These are phyloP conservation scores for Begonia peltatifolia DNA, from an alignment of 306 rosid genomes.

Conservation along the genomic window DNA sequence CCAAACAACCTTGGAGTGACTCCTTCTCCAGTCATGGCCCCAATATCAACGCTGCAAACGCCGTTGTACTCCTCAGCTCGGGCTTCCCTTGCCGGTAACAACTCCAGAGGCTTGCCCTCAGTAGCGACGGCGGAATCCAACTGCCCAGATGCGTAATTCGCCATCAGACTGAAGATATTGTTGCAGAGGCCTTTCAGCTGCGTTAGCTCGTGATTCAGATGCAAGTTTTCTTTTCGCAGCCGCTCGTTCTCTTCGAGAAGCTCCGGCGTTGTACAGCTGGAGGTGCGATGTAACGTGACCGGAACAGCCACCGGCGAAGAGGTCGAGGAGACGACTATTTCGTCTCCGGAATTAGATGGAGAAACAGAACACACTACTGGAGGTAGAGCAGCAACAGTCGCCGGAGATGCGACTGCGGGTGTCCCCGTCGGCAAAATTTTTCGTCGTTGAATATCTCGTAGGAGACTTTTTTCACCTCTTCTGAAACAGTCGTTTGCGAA, in stretches of 20 bases:
- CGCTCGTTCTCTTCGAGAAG: constrained; percentile 70
- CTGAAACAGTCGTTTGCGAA: constrained; percentile 69
- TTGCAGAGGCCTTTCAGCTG: constrained; percentile 64
- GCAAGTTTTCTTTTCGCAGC: constrained; percentile 67
- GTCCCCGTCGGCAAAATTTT: constrained; percentile 27
- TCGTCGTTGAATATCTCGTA: constrained; percentile 79
- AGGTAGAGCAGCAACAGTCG: constrained; percentile 26
- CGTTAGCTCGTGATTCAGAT: constrained; percentile 61
- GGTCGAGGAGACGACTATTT: constrained; percentile 77
- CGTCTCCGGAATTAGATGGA: constrained; percentile 76
- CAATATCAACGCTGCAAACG: neutral
- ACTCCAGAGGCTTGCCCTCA: constrained; percentile 35
- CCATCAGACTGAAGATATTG: constrained; percentile 57
- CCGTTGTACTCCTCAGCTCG: constrained; percentile 9
- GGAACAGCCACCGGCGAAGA: constrained; percentile 43
- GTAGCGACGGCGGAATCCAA: constrained; percentile 19
- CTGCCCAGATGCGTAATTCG: constrained; percentile 53
- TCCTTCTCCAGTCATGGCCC: neutral
- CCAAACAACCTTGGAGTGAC: constrained; percentile 57
- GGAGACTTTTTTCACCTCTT: constrained; percentile 65
- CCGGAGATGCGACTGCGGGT: constrained; percentile 7
- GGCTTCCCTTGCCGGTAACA: constrained; percentile 18
- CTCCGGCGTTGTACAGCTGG: constrained; percentile 65
- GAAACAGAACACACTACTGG: constrained; percentile 22
- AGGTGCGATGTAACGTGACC: constrained; percentile 17